Evolutionary conservation across 108 stramenopile species (phyloP), one percentile per base, ranked within the genome.

Genomic region (Skeletonema costatum): DNA sequence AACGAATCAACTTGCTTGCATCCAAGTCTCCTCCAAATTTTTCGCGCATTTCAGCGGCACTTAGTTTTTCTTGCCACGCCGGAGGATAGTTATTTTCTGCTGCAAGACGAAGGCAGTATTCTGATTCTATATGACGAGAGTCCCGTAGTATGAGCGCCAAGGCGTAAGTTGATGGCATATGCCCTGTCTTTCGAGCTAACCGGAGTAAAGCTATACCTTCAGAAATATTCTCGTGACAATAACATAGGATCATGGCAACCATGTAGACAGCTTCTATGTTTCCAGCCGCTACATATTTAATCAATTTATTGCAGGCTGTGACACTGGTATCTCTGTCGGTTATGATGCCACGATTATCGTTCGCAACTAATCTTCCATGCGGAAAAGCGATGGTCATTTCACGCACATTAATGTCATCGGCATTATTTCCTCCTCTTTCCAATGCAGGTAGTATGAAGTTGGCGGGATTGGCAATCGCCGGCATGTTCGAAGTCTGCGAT

Each of bases 241-340:
- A 95, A 76, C 86, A 82, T 17, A 86, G 80, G 32, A 95, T 86
- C 82, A 92, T 90, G 30, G 90, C 90, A n/a, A 91, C 69, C 90
- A 92, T 92, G 83, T 95, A 92, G 19, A 88, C 81, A 9, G 92
- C 90, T 66, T 95, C 85, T 53, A 89, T 60, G 66, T 95, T 95
- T 53, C 90, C 89, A 16, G 90, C 90, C 13, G 69, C 81, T 19
- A 84, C 87, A 70, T 88, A 95, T 29, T 76, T 76, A 14, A 60
- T 35, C 32, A 84, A 44, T 32, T 72, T 80, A 7, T 32, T 36
- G 5, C 64, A 61, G 16, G 83, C 78, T 8, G 56, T 59, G 4
- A 41, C 32, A 51, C 74, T 69, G 11, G 73, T 75, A 61, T 83
- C 77, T 16, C 36, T 56, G 1, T 73, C 73, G 1, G 59, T 42